phyloP scores from a whole-genome alignment of 371 early-diverging fungal genomes.

The Mucor plumbeus region DNA sequence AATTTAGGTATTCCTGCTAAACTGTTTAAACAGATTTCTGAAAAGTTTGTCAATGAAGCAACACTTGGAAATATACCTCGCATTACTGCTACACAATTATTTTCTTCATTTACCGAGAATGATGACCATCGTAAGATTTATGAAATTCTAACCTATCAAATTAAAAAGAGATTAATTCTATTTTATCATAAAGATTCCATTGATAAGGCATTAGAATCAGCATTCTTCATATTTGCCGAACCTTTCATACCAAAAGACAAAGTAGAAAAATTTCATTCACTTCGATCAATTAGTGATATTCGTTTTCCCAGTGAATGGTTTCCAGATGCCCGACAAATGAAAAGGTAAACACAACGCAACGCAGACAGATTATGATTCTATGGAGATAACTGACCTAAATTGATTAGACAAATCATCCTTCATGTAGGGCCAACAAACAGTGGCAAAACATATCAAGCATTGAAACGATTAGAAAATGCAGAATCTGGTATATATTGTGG shows the following conservation, averaged over 20 bases:
- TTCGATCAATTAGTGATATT: slow-evolving; percentile 74
- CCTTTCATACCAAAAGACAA: slow-evolving; percentile 39
- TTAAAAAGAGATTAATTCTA: background rate
- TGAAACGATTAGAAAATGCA: slow-evolving; percentile 72
- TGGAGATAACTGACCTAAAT: too few species aligned
- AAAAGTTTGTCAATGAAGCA: slow-evolving; percentile 27
- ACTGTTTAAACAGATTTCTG: slow-evolving; percentile 25
- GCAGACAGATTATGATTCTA: background rate
- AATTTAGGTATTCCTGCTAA: slow-evolving; percentile 34
- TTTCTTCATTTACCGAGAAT: slow-evolving; percentile 1
- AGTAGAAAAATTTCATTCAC: slow-evolving; percentile 43
- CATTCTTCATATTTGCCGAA: slow-evolving; percentile 46
- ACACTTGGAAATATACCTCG: slow-evolving; percentile 24
- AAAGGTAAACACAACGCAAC: slow-evolving; percentile 48
- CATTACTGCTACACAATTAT: slow-evolving; percentile 13
- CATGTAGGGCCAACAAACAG: slow-evolving; percentile 98
- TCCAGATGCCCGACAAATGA: slow-evolving; percentile 73
- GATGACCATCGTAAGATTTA: slow-evolving; percentile 17
- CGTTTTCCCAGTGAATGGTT: slow-evolving; percentile 85
- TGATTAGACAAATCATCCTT: slow-evolving; percentile 75
- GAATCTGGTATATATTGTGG: slow-evolving; percentile 87
- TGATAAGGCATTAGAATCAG: slow-evolving; percentile 37
- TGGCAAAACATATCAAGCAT: slow-evolving; percentile 93
- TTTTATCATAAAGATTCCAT: slow-evolving; percentile 19
- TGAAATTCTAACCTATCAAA: background rate